A percentile compares a stretch with the other conserved stretches of the same genome.
Evolutionary conservation across 345 rosid genomes (phyloP).

Genomic region (Eucalyptus sp.): DNA sequence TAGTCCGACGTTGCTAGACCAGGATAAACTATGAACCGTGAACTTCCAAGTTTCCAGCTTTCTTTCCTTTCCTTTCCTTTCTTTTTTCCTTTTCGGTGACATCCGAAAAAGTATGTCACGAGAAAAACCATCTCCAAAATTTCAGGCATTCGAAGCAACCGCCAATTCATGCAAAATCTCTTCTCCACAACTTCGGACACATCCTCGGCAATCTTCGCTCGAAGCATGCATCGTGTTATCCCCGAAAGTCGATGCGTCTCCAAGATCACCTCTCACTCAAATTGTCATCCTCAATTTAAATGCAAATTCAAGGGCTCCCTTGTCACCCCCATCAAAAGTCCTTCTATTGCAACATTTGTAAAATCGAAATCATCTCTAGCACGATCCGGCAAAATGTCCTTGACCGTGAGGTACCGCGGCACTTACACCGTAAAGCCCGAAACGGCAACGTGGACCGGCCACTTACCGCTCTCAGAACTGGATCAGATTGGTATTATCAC

Average conservation of each 20-base stretch:
- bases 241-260: background rate
- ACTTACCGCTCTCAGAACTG: slow-evolving; percentile 28
- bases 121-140: background rate
- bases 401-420: slow-evolving; percentile 1
- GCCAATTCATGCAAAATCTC: background rate
- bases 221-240: background rate
- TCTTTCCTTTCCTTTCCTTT: background rate
- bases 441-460: slow-evolving; percentile 25
- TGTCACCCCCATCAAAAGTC: background rate
- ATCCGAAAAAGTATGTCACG: background rate
- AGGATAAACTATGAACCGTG: too few relatives aligned
- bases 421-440: slow-evolving; percentile 23
- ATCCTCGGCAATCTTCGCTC: background rate
- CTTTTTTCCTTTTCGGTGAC: background rate
- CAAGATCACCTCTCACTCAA: background rate
- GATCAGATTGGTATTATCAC: slow-evolving; percentile 46
- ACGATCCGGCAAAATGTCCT: background rate
- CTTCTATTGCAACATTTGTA: background rate
- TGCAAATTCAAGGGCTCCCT: background rate
- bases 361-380: background rate
- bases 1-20: too few relatives aligned
- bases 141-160: background rate
- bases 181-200: background rate
- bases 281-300: background rate
- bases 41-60: background rate